Conservation (phyloP, 2,329 filamentous ascomycete species). For the Rachicladosporium sp. region DNA sequence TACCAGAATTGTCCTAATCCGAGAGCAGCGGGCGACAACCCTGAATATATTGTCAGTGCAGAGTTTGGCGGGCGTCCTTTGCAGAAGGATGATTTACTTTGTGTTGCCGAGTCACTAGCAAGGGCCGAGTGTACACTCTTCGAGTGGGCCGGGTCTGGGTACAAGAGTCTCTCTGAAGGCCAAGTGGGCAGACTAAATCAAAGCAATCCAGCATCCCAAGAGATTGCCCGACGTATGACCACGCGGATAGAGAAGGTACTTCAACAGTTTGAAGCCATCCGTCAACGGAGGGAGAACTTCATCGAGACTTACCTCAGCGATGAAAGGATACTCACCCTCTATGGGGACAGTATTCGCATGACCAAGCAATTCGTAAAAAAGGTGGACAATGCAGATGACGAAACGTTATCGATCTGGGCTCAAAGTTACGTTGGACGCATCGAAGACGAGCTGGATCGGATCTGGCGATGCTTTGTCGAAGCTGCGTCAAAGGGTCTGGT, state of each 20-base stretch:
- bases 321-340: not conserved
- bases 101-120: not conserved
- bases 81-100: too few relatives aligned
- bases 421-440: not conserved
- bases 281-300: not conserved
- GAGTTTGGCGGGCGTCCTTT: too few relatives aligned
- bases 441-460: not conserved
- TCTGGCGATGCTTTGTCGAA: not conserved
- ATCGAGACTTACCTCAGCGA: not conserved
- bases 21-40: too few relatives aligned
- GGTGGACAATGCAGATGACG: not conserved
- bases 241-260: not conserved
- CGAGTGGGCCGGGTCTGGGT: not conserved
- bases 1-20: too few relatives aligned
- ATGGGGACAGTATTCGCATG: not conserved
- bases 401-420: not conserved
- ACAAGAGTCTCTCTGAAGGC: too few relatives aligned
- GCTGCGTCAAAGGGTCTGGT: not conserved
- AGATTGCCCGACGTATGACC: not conserved
- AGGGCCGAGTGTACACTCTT: not conserved
- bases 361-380: not conserved
- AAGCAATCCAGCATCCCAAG: not conserved
- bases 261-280: not conserved
- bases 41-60: too few relatives aligned
- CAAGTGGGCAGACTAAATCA: not conserved